Evolutionary conservation across 1,284 basidiomycete species (phyloP).

Genomic region (Trichosporon sp.): DNA sequence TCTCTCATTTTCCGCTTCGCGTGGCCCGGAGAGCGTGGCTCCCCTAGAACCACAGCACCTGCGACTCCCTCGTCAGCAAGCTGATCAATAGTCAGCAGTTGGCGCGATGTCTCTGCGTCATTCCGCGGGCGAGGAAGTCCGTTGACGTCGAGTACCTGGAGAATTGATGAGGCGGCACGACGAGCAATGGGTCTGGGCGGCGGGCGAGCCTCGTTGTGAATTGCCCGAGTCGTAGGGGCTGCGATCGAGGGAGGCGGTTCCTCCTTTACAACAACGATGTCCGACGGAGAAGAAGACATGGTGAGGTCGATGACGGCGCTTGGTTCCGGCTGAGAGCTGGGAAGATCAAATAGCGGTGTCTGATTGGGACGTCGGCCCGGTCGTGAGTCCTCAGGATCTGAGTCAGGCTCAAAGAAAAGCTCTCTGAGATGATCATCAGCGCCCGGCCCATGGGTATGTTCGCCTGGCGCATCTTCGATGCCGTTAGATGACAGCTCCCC

Average conservation of each 20-base stretch:
- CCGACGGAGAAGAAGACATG: neutral
- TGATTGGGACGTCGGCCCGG: neutral
- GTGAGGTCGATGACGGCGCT: neutral
- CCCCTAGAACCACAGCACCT: conserved; percentile 8
- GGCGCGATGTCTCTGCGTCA: neutral
- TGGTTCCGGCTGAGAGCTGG: neutral
- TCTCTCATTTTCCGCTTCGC: conserved; percentile 23
- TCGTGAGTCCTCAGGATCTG: neutral
- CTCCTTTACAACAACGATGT: neutral
- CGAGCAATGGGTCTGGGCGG: neutral
- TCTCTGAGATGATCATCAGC: neutral
- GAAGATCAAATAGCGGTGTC: neutral
- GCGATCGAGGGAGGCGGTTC: neutral
- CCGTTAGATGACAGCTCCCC: neutral
- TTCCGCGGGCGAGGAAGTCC: conserved; percentile 1
- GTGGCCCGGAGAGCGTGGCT: conserved; percentile 11
- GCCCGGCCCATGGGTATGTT: neutral
- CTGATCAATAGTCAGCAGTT: conserved; percentile 12
- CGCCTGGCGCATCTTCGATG: neutral
- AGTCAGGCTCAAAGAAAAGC: neutral
- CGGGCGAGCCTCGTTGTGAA: neutral
- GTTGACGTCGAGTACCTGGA: neutral
- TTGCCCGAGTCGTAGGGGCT: neutral
- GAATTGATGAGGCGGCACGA: neutral
- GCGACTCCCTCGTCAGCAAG: conserved; percentile 14